Base-by-base conservation (phyloP, 1,139 yeast genomes). In the Candida sojae region DNA sequence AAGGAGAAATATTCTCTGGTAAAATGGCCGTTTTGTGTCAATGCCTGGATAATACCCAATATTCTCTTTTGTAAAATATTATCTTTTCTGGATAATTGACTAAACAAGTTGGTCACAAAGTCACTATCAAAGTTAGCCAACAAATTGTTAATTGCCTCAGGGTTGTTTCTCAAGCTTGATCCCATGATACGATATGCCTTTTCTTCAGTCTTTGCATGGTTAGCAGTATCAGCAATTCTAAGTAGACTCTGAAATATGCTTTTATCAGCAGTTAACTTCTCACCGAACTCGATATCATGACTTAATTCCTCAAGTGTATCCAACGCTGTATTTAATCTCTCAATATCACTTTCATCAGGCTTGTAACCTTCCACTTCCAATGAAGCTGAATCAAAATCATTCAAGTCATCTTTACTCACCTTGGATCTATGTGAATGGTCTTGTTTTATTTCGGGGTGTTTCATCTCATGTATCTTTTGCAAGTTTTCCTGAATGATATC, bases 141-240 rank as follows among this genome's bases (percentile, higher is more conserved):
- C n/a, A 66, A 52, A 43, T 59, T 57, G 3, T 48, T 48, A 12
- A 83, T 67, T 0, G 96, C 92, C 2, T 78, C 80, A 0, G 84
- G 84, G 59, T 90, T 90, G 61, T 90, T 90, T 57, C 96, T 76
- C 46, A 89, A 70, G 3, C 85, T 65, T 7, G 85, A 71, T 0
- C 82, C 80, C 55, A 85, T 69, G 40, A 83, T 70, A 54, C 86
- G 67, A 38, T 78, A 73, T 1, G 75, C 57, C 44, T 74, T 59
- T 50, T 85, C 89, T 45, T 67, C 68, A 8, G 75, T 53, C 21
- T 48, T 37, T 2, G 44, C 50, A 13, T 53, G 48, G 1, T 49
- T 40, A 5, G 48, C 49, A 4, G 45, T 21, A 6, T 49, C 46
- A 4, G 62, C 57, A 4, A 60, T 45, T 2, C 49, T 47, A 17